A percentile compares a stretch with the other conserved stretches of the same genome.
Evolutionary conservation across 257 asterid genomes (phyloP).

Genomic region (Coffea canephora): DNA sequence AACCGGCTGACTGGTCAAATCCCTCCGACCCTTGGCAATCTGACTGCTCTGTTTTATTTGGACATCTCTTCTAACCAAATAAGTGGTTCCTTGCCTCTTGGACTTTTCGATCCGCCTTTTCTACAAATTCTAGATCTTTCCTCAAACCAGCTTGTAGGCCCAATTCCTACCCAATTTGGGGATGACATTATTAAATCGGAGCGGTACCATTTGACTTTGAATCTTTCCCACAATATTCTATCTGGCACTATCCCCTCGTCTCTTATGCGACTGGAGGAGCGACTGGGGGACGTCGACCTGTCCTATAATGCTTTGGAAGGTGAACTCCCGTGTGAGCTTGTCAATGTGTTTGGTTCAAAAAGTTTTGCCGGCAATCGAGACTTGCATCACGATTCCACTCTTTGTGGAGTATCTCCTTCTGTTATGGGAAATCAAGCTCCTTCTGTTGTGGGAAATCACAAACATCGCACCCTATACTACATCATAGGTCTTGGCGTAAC

Average conservation of each 20-base stretch:
- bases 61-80: not conserved
- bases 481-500: too few species aligned
- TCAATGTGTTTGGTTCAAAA: not conserved
- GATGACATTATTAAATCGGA: too few species aligned
- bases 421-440: not conserved
- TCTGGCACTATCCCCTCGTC: not conserved
- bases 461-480: not conserved
- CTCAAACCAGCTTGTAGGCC: not conserved
- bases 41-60: not conserved
- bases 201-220: not conserved
- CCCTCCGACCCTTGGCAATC: not conserved
- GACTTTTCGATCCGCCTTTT: too few species aligned
- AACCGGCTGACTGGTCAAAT: not conserved
- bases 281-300: not conserved
- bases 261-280: too few species aligned
- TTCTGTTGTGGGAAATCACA: too few species aligned
- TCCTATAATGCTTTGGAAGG: slow-evolving; percentile 8
- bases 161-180: not conserved
- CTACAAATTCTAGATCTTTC: not conserved
- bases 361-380: not conserved
- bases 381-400: not conserved
- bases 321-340: not conserved
- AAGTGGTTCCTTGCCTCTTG: not conserved
- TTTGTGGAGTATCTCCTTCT: not conserved
- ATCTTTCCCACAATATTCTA: slow-evolving; percentile 1